Percentiles rank a stretch among this genome's conserved stretches.
Evolutionary conservation across 352 stramenopile genomes (phyloP).

Genomic region (Discostella stelligera): DNA sequence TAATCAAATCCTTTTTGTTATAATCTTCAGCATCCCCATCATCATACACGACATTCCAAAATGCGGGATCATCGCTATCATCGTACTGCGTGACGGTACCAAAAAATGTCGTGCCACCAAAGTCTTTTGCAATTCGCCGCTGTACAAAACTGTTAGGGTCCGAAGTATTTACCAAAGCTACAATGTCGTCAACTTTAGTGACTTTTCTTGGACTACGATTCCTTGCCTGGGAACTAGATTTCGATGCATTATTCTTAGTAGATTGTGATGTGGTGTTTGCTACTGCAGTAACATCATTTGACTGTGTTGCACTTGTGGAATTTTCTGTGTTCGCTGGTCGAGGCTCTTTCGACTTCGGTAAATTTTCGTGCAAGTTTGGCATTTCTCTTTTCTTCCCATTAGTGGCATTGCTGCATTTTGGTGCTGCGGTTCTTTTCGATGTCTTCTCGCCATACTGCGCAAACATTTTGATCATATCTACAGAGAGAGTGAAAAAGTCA

Average conservation of each 20-base stretch:
- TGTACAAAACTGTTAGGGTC: constrained; percentile 37
- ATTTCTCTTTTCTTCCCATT: constrained; percentile 15
- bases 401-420: constrained; percentile 6
- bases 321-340: not conserved
- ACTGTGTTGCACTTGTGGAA: not conserved
- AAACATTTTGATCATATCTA: constrained; percentile 48
- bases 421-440: constrained; percentile 15
- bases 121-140: constrained; percentile 43
- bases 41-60: constrained; percentile 57
- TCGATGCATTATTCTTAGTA: constrained; percentile 18
- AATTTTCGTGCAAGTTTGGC: not conserved
- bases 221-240: not conserved
- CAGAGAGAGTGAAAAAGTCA: not conserved
- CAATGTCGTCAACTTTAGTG: constrained; percentile 22
- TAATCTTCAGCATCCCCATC: constrained; percentile 61
- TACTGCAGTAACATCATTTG: not conserved
- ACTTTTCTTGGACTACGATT: constrained; percentile 31
- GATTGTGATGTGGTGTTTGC: constrained; percentile 11
- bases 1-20: constrained; percentile 48
- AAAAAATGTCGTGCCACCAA: constrained; percentile 49
- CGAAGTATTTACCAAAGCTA: constrained; percentile 24
- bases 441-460: constrained; percentile 44
- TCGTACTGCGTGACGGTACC: constrained; percentile 53
- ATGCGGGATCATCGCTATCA: constrained; percentile 38
- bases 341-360: constrained; percentile 1